Conservation (phyloP, 169 alveolate species). For the Cryptosporidium xiaoi region DNA sequence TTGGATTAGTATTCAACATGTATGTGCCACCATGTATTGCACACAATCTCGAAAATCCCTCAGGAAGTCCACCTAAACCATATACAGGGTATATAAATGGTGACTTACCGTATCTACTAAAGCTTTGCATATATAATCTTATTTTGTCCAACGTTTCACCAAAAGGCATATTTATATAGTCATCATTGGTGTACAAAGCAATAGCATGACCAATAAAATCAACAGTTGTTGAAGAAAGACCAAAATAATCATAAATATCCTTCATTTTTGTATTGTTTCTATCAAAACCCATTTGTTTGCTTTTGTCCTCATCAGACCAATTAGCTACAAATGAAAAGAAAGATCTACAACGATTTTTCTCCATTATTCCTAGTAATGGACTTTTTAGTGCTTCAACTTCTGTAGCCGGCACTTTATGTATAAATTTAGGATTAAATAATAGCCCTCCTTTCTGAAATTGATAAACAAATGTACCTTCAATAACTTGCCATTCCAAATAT, state of each 20-base stretch:
- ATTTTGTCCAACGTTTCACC: slow-evolving; percentile 91
- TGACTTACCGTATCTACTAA: slow-evolving; percentile 95
- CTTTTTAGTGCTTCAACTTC: slow-evolving; percentile 96
- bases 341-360: slow-evolving; percentile 95
- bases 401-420: slow-evolving; percentile 98
- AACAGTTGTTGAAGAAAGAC: slow-evolving; percentile 94
- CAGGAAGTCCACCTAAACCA: slow-evolving; percentile 99
- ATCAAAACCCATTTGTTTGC: slow-evolving; percentile 92
- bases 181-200: slow-evolving; percentile 95
- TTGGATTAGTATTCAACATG: slow-evolving; percentile 94
- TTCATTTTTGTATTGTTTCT: slow-evolving; percentile 86
- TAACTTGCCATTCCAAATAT: slow-evolving; percentile 96
- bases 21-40: slow-evolving; percentile 97
- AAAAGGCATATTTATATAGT: slow-evolving; percentile 90
- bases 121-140: slow-evolving; percentile 92
- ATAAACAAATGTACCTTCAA: slow-evolving; percentile 97
- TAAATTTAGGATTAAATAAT: slow-evolving; percentile 91
- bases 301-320: slow-evolving; percentile 87
- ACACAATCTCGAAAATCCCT: slow-evolving; percentile 94
- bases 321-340: slow-evolving; percentile 92
- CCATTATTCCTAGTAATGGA: slow-evolving; percentile 95
- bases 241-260: slow-evolving; percentile 89
- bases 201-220: slow-evolving; percentile 99
- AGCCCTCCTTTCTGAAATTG: slow-evolving; percentile 95
- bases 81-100: slow-evolving; percentile 98